Percentiles rank a stretch among this genome's conserved stretches.
These are phyloP conservation scores for Metschnikowia cerradonensis DNA, from an alignment of 805 yeast genomes.

Conservation along the genomic window DNA sequence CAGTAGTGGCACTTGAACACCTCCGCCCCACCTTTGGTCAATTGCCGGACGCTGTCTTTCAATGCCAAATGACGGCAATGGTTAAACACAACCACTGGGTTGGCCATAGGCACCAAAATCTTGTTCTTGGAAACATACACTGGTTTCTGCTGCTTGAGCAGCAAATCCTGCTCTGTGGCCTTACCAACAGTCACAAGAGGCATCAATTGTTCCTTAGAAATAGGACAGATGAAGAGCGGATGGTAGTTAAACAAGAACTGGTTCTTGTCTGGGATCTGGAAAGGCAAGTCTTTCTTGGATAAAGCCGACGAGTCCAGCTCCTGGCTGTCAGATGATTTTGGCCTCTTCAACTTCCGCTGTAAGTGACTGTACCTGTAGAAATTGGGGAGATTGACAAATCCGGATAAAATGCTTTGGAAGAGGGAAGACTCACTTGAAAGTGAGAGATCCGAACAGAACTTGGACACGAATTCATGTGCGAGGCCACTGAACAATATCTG, in stretches of 20 bases:
- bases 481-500: conserved; percentile 31
- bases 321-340: neutral
- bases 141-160: conserved; percentile 10
- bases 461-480: conserved; percentile 39
- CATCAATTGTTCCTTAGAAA: conserved; percentile 39
- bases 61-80: conserved; percentile 41
- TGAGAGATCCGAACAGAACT: conserved; percentile 34
- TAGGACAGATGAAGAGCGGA: conserved; percentile 45
- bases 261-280: conserved; percentile 38
- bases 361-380: conserved; percentile 39
- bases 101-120: conserved; percentile 16
- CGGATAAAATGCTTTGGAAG: conserved; percentile 39
- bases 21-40: conserved; percentile 37
- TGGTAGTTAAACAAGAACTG: conserved; percentile 39
- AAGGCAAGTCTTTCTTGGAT: conserved; percentile 34
- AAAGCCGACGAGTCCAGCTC: conserved; percentile 11
- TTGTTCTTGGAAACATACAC: conserved; percentile 10
- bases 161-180: conserved; percentile 11
- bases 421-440: conserved; percentile 39
- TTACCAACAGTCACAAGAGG: conserved; percentile 23
- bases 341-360: conserved; percentile 26
- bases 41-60: conserved; percentile 39
- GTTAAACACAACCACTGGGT: conserved; percentile 41
- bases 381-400: conserved; percentile 38
- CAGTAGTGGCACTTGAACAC: conserved; percentile 44